phyloP scores from a whole-genome alignment of 2,329 filamentous ascomycete species.

The Cladosporium sp. region DNA sequence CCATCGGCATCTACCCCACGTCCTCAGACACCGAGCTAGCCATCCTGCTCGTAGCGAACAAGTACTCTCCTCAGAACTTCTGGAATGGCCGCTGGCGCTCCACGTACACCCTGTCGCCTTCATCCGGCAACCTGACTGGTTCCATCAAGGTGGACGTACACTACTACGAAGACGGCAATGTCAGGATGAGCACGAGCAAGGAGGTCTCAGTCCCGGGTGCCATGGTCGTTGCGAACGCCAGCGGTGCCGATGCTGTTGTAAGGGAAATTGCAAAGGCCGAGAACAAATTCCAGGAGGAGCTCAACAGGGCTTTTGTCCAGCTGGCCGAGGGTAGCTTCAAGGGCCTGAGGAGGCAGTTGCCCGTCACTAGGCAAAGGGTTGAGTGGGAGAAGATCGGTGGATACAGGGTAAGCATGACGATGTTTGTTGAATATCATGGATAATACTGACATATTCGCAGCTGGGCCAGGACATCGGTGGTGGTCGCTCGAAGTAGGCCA shows the following conservation, averaged over 20 bases:
- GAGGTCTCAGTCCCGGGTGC: constrained; percentile 44
- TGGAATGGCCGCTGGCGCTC: constrained; percentile 98
- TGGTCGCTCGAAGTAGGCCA: constrained; percentile 36
- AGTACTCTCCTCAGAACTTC: constrained; percentile 97
- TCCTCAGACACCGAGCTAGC: constrained; percentile 72
- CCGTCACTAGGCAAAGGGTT: constrained; percentile 96
- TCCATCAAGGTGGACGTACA: constrained; percentile 91
- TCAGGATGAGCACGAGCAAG: constrained; percentile 87
- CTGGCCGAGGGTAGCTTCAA: constrained; percentile 96
- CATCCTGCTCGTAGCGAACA: constrained; percentile 84
- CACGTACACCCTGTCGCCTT: constrained; percentile 70
- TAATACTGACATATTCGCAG: constrained; percentile 17
- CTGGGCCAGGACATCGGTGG: constrained; percentile 50
- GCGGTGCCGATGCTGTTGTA: constrained; percentile 65
- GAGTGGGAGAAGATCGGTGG: constrained; percentile 98
- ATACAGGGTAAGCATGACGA: constrained; percentile 66
- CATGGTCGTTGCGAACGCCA: constrained; percentile 42
- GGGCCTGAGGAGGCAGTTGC: constrained; percentile 82
- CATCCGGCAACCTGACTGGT: constrained; percentile 62
- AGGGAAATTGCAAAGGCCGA: constrained; percentile 74
- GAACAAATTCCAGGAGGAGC: constrained; percentile 91
- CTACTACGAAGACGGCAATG: constrained; percentile 99
- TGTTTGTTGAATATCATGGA: background rate
- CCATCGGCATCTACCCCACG: constrained; percentile 77
- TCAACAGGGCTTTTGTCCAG: constrained; percentile 83